phyloP scores from a whole-genome alignment of 768 basidiomycete genomes.

The Lactarius sp. region DNA sequence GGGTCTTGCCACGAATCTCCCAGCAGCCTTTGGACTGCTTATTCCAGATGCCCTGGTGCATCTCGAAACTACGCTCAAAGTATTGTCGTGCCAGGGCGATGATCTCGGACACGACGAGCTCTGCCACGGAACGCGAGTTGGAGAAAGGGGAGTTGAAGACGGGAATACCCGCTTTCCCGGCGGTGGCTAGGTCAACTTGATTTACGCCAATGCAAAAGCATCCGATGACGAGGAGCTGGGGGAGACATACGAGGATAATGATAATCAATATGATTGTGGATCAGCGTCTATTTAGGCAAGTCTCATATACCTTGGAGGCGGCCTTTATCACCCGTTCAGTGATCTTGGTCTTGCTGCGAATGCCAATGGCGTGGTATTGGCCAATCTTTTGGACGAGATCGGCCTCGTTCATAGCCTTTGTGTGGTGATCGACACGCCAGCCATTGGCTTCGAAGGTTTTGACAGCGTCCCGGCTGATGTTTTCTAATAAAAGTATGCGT shows the following conservation, averaged over 20 bases:
- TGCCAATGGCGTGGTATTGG: conserved; percentile 90
- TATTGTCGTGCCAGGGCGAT: conserved; percentile 93
- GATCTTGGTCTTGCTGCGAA: conserved; percentile 96
- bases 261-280: not conserved
- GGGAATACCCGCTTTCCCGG: conserved; percentile 84
- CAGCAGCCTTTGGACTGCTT: conserved; percentile 98
- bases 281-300: not conserved
- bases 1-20: conserved; percentile 96
- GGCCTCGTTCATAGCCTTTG: conserved; percentile 85
- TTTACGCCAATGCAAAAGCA: conserved; percentile 99
- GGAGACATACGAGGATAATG: not conserved
- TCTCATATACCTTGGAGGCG: conserved; percentile 62
- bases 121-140: conserved; percentile 98
- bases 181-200: conserved; percentile 86
- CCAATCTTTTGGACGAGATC: conserved; percentile 84
- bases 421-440: conserved; percentile 86
- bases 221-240: conserved; percentile 87
- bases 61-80: conserved; percentile 81
- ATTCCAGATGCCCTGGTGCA: conserved; percentile 92
- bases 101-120: conserved; percentile 92
- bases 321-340: conserved; percentile 85
- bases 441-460: conserved; percentile 72
- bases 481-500: conserved; percentile 84
- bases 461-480: conserved; percentile 91
- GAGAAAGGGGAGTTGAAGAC: conserved; percentile 99